Conservation (phyloP, 2,329 filamentous ascomycete genomes). For the Calonectria naviculata region DNA sequence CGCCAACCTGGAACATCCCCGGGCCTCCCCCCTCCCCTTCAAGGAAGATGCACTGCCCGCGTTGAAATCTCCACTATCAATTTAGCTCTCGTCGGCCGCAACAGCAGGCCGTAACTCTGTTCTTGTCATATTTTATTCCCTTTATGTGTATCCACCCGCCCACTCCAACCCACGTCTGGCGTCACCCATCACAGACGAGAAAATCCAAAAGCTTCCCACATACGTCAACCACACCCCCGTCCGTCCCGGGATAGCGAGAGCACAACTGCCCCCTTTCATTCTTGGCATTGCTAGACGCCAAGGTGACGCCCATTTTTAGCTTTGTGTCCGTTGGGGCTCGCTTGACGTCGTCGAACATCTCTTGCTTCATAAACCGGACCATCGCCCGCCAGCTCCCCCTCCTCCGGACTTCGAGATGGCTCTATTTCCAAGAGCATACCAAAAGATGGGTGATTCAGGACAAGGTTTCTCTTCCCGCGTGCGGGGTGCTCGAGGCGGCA, state of each 20-base stretch:
- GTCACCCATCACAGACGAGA: not conserved
- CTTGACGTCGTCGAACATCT: not conserved
- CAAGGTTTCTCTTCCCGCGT: slow-evolving; percentile 24
- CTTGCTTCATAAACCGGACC: not conserved
- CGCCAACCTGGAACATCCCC: slow-evolving; percentile 6
- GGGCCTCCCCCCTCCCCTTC: not conserved
- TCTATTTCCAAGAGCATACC: slow-evolving; percentile 27
- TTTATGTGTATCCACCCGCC: not conserved
- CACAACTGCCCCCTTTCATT: slow-evolving; percentile 11
- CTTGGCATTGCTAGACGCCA: slow-evolving; percentile 7
- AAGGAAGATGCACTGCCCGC: slow-evolving; percentile 10
- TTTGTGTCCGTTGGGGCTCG: slow-evolving; percentile 9
- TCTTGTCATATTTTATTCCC: not conserved
- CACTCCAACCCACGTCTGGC: not conserved
- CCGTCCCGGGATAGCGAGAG: not conserved
- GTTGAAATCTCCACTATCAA: not conserved
- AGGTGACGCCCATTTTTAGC: not conserved
- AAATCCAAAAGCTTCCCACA: not conserved
- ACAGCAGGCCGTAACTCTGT: not conserved
- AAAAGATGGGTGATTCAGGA: slow-evolving; percentile 40
- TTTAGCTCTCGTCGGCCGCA: not conserved
- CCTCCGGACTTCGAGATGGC: not conserved
- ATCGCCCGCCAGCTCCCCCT: not conserved
- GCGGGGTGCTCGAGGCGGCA: slow-evolving; percentile 28
- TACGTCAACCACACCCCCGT: not conserved